Evolutionary conservation across 2,329 filamentous ascomycete genomes (phyloP), one percentile per base, ranked within the genome.

Genomic region (Pezicula radicicola): DNA sequence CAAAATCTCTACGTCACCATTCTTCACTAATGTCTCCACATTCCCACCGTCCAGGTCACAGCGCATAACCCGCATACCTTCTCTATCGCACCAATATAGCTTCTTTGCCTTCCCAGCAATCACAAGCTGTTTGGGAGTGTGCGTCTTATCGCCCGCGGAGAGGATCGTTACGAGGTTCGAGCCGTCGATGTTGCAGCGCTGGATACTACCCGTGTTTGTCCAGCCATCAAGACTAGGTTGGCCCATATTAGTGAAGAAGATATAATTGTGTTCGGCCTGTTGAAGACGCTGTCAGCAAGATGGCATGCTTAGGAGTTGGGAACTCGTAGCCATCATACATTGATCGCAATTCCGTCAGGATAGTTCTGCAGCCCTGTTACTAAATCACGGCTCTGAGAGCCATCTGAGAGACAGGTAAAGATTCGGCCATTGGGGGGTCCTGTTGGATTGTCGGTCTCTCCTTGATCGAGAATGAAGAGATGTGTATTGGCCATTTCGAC

Each of bases 231-330:
- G n/a, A 6, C 35, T n/a, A 0, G 69, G 70, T 1, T 62, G 45
- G 0, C 76, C 77, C 76, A 78, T 79, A 56, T 68, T 70, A 3
- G 75, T 76, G 75, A 75, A 79, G 60, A 75, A 78, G 19, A 79
- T 66, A 25, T 41, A 36, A 25, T 36, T 19, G 28, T 36, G n/a
- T 13, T 35, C 18, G 10, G 28, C 55, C 37, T 12, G 37, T 7
- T 10, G 37, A 19, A 40, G 37, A 19, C 19, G 15, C 3, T 13
- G 37, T 40, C 37, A 40, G 37, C 37, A 16, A 19, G 7, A 39
- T 40, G 19, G 16, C 37, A 40, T 9, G 2, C 37, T 10, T 40
- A 8, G 15, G 37, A n/a, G 19, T 19, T n/a, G 37, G 37, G 16
- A 10, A 3, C 13, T 15, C 13, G 36, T 39, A 39, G 16, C 37